A percentile compares a stretch with the other conserved stretches of the same genome.
Conservation (phyloP, 345 rosid species). For the Lumnitzera racemosa region DNA sequence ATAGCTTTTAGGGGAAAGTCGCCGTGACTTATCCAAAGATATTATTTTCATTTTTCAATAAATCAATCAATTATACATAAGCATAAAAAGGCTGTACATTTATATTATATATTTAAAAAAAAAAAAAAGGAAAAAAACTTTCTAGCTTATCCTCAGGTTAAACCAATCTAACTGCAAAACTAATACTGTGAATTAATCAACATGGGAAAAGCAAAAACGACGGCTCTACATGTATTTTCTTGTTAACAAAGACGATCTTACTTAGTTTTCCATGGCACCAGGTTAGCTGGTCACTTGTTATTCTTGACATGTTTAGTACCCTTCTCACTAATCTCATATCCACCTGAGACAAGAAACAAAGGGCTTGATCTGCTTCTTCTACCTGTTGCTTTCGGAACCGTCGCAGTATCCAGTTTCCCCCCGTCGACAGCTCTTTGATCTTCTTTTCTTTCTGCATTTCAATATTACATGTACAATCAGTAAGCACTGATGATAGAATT, state of each 20-base stretch:
- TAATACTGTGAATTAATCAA: neutral
- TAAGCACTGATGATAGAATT: neutral
- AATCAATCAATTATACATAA: too few species aligned
- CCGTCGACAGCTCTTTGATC: slow-evolving; percentile 44
- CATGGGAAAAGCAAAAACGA: slow-evolving; percentile 76
- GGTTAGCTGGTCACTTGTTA: slow-evolving; percentile 60
- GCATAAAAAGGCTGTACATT: slow-evolving; percentile 1
- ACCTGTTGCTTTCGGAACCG: slow-evolving; percentile 34
- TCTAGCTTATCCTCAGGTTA: slow-evolving; percentile 3
- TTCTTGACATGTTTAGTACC: slow-evolving; percentile 68
- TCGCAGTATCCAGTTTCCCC: slow-evolving; percentile 50
- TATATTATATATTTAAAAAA: neutral
- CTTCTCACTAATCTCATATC: slow-evolving; percentile 85
- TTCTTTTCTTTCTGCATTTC: slow-evolving; percentile 55
- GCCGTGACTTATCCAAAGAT: too few species aligned
- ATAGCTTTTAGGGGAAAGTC: too few species aligned
- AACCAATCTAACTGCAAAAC: slow-evolving; percentile 4
- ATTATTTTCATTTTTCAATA: too few species aligned
- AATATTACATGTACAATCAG: neutral
- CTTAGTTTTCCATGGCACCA: slow-evolving; percentile 72
- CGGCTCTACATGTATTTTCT: slow-evolving; percentile 69
- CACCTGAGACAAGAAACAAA: slow-evolving; percentile 80
- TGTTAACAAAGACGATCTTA: slow-evolving; percentile 52
- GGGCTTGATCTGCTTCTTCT: slow-evolving; percentile 50
- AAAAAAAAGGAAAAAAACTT: neutral